Base-by-base conservation (phyloP, 768 basidiomycete genomes). In the Pleurotus pulmonarius region DNA sequence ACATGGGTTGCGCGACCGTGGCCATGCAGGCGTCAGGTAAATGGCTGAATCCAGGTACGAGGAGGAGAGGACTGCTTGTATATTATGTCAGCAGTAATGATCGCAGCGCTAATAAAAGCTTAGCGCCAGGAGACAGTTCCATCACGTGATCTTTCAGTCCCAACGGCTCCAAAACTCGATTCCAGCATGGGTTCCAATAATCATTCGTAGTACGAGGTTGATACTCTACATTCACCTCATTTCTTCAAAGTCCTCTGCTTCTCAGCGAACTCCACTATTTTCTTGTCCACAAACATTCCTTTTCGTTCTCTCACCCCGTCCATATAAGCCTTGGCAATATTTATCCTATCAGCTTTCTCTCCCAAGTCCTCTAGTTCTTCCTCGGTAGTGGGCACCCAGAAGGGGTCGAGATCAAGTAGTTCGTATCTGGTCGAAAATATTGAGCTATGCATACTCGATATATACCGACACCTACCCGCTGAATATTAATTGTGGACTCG, bases 321-420 rank as follows among this genome's bases (percentile, higher is more conserved):
- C 86, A 97, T 88, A 62, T 98, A 98, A 15, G 75, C 81, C 64
- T 94, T 94, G 0, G 96, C 97, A n/a, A 98, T 74, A 70, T 99
- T 99, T 9, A 83, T 81, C 51, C 92, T 77, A 67, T 98, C 97
- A 0, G 96, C 87, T 69, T 98, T 98, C 69, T 96, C 94, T 46
- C 97, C 97, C 8, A 99, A 76, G 68, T 98, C 96, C 68, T 98
- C 96, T 40, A 98, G 75, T 61, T 98, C 96, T 66, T 97, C 95
- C 64, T 94, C 92, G 0, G 96, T 98, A 15, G 93, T 94, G 0
- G 95, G 95, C 3, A 97, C 94, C 95, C 95, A 98, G 75, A 94
- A 98, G 5, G 95, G 95, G 75, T 98, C 93, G 62, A 87, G 84
- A 69, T 96, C 92, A 20, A 98, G 79, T 64, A 96, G 79, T 69